Conservation (phyloP, 352 stramenopile species). For the Pythium phragmitis region DNA sequence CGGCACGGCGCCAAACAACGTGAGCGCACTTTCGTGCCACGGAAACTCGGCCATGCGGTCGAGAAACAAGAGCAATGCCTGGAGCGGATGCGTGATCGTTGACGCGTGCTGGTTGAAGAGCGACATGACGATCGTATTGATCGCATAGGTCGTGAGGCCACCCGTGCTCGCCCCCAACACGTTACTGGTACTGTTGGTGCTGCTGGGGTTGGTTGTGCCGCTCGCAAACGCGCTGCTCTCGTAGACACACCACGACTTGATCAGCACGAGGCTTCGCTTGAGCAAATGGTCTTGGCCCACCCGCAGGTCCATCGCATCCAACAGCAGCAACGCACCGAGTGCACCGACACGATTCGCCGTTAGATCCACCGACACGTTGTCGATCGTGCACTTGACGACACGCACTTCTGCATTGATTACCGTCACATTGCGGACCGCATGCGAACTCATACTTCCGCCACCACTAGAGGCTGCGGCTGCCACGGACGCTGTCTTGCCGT, state of each 20-base stretch:
- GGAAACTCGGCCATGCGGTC: slow-evolving; percentile 83
- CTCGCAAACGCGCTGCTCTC: slow-evolving; percentile 71
- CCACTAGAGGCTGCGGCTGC: neutral
- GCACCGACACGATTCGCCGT: slow-evolving; percentile 84
- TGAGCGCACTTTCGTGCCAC: slow-evolving; percentile 82
- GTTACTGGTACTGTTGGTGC: slow-evolving; percentile 31
- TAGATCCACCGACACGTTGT: slow-evolving; percentile 89
- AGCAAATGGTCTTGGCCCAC: slow-evolving; percentile 82
- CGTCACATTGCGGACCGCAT: slow-evolving; percentile 87
- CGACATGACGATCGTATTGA: slow-evolving; percentile 89
- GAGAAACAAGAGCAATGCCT: slow-evolving; percentile 84
- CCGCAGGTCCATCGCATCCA: slow-evolving; percentile 82
- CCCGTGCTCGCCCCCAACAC: slow-evolving; percentile 82
- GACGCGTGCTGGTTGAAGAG: slow-evolving; percentile 85
- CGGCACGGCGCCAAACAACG: slow-evolving; percentile 72
- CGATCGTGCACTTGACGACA: slow-evolving; percentile 89
- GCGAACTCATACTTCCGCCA: neutral
- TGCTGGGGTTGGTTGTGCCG: neutral
- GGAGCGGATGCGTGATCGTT: slow-evolving; percentile 72
- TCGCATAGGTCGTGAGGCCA: slow-evolving; percentile 79
- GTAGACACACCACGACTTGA: slow-evolving; percentile 90
- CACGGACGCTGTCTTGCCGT: slow-evolving; percentile 8
- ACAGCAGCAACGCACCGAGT: slow-evolving; percentile 71
- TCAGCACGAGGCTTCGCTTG: slow-evolving; percentile 86
- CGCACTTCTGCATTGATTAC: slow-evolving; percentile 89